Evolutionary conservation across 345 rosid species (phyloP).

Genomic region (Citrus australasica): DNA sequence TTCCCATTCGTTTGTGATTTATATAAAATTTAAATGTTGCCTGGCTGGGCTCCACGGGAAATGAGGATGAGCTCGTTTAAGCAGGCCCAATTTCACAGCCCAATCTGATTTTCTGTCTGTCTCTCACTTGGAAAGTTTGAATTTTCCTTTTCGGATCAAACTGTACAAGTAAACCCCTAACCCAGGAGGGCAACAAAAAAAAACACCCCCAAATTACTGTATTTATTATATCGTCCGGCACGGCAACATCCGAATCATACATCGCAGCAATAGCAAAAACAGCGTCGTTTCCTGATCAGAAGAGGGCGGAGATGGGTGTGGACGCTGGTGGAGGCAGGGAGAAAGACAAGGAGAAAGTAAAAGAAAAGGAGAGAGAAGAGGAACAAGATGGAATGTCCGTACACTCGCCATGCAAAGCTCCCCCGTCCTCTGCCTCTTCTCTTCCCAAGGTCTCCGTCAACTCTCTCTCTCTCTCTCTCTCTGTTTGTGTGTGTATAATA

Average conservation of each 20-base stretch:
- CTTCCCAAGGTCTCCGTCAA: slow-evolving; percentile 63
- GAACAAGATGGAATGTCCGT: slow-evolving; percentile 93
- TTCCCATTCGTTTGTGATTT: background rate
- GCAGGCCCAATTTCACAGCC: background rate
- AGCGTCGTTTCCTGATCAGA: background rate
- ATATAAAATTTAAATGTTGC: background rate
- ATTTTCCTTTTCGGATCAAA: background rate
- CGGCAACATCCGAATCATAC: background rate
- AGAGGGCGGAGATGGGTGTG: background rate
- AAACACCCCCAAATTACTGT: background rate
- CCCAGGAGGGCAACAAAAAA: too few relatives aligned
- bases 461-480: background rate
- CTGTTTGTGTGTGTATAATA: background rate
- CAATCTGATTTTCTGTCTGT: background rate
- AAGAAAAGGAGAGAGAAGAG: slow-evolving; percentile 44
- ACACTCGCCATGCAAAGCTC: slow-evolving; percentile 93
- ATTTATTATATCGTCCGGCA: background rate
- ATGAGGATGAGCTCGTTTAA: background rate
- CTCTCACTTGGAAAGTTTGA: background rate
- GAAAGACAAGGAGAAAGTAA: slow-evolving; percentile 12
- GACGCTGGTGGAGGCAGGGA: slow-evolving; percentile 1
- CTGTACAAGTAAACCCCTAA: slow-evolving; percentile 8
- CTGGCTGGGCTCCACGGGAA: background rate
- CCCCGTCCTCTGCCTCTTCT: slow-evolving; percentile 94
- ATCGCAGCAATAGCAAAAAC: background rate